A percentile compares a stretch with the other conserved stretches of the same genome.
Conservation (phyloP, 768 basidiomycete genomes). For the Suillus tomentosus region DNA sequence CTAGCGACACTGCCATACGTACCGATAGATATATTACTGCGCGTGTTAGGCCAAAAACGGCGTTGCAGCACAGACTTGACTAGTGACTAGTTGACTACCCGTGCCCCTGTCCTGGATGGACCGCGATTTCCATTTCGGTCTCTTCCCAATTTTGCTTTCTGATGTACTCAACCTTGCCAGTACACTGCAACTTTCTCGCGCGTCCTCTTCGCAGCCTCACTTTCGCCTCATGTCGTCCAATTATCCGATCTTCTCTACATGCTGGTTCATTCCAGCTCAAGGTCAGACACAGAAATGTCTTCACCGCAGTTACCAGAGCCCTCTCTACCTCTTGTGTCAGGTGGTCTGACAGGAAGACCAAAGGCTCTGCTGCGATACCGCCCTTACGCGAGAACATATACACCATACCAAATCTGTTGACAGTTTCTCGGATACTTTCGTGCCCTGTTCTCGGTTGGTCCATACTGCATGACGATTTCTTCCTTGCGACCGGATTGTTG, state of each 20-base stretch:
- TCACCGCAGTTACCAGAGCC: background rate
- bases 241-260: too few species aligned
- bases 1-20: background rate
- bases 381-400: constrained; percentile 84
- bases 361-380: constrained; percentile 27
- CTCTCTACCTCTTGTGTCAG: constrained; percentile 5
- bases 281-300: background rate
- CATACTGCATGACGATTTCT: constrained; percentile 79
- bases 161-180: background rate
- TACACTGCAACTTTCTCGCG: background rate
- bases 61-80: background rate
- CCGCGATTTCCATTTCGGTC: constrained; percentile 4
- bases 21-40: background rate
- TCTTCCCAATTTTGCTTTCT: constrained; percentile 1
- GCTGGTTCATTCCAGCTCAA: background rate
- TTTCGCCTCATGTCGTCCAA: background rate
- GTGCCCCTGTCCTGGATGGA: background rate
- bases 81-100: too few species aligned
- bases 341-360: constrained; percentile 11
- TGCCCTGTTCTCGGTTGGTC: constrained; percentile 94
- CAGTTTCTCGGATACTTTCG: constrained; percentile 81
- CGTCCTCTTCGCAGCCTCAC: background rate
- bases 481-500: constrained; percentile 78
- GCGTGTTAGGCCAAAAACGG: background rate
- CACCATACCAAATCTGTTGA: constrained; percentile 90